Percentiles rank a stretch among this genome's conserved stretches.
These are phyloP conservation scores for Vinca minor DNA, from an alignment of 257 asterid species.

Conservation along the genomic window DNA sequence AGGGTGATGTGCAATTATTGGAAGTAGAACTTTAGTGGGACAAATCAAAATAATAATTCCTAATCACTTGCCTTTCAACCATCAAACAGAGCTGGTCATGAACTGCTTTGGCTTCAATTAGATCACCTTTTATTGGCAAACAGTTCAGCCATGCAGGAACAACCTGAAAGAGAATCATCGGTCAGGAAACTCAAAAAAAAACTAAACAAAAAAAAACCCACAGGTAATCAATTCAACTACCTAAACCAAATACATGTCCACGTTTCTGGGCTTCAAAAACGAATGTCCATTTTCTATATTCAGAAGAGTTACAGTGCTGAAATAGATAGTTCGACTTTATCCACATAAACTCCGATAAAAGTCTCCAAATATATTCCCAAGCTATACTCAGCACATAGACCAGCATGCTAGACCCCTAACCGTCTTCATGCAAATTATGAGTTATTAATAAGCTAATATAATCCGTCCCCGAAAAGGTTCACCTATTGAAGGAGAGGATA, in stretches of 20 bases:
- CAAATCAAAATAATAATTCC: neutral
- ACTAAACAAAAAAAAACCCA: neutral
- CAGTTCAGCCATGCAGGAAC: slow-evolving; percentile 93
- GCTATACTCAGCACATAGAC: neutral
- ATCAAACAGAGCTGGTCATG: slow-evolving; percentile 91
- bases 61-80: slow-evolving; percentile 65
- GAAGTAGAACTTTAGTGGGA: neutral
- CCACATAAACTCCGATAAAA: too few species aligned
- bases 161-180: slow-evolving; percentile 40
- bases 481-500: neutral
- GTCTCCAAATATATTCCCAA: too few species aligned
- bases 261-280: neutral
- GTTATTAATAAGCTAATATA: neutral
- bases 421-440: neutral
- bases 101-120: slow-evolving; percentile 87
- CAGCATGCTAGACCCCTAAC: neutral
- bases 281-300: neutral
- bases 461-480: neutral
- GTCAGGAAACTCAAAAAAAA: neutral
- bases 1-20: neutral
- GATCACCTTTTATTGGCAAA: slow-evolving; percentile 85
- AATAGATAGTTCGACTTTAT: too few species aligned
- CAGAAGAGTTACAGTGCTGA: too few species aligned
- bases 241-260: neutral
- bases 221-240: neutral